phyloP scores from a whole-genome alignment of 2,329 filamentous ascomycete species.

The Colletotrichum phormii region DNA sequence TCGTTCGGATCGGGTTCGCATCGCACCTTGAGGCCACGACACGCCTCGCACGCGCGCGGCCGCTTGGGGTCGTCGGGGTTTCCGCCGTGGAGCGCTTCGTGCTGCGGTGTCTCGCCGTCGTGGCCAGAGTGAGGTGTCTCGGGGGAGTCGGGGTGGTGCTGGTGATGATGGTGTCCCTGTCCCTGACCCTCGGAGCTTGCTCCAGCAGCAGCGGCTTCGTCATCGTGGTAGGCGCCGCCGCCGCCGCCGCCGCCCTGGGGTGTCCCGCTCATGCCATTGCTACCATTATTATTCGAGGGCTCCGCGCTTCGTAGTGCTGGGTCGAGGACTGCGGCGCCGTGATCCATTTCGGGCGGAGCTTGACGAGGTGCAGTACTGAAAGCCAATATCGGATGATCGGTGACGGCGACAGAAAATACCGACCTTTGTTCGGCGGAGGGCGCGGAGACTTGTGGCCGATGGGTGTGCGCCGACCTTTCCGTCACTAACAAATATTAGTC shows the following conservation, averaged over 20 bases:
- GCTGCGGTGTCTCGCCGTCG: constrained; percentile 25
- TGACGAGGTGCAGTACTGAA: constrained; percentile 14
- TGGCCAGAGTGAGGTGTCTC: constrained; percentile 28
- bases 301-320: constrained; percentile 31
- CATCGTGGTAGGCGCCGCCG: not conserved
- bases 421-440: constrained; percentile 18
- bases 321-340: constrained; percentile 31
- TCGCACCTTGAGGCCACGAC: constrained; percentile 82
- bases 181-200: not conserved
- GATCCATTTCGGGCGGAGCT: constrained; percentile 25
- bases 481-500: constrained; percentile 31
- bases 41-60: constrained; percentile 79
- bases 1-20: constrained; percentile 80
- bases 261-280: not conserved
- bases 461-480: constrained; percentile 29
- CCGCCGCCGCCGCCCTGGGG: not conserved
- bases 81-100: constrained; percentile 19
- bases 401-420: constrained; percentile 34
- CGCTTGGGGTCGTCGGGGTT: constrained; percentile 68
- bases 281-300: constrained; percentile 1
- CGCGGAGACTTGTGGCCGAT: not conserved
- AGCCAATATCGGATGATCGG: constrained; percentile 30
- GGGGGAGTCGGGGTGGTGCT: constrained; percentile 17
- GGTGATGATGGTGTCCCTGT: constrained; percentile 10
- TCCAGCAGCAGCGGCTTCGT: constrained; percentile 1